Evolutionary conservation across 306 rosid species (phyloP).

Genomic region (Cucumis hystrix): DNA sequence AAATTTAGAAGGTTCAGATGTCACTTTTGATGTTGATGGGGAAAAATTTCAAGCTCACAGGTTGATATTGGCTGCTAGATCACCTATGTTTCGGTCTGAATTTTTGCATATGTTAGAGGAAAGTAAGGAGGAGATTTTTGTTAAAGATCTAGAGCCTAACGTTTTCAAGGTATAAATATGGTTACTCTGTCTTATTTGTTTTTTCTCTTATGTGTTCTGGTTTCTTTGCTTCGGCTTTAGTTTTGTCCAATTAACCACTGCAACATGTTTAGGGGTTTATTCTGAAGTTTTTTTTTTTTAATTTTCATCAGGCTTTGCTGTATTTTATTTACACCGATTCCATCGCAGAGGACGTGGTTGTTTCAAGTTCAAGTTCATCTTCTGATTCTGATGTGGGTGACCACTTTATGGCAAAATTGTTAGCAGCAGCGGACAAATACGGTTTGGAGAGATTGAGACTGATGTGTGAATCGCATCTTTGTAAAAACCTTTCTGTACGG

Average conservation of each 20-base stretch:
- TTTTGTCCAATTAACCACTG: neutral
- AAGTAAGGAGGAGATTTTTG: conserved; percentile 26
- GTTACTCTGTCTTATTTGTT: neutral
- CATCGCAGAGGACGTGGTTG: conserved; percentile 64
- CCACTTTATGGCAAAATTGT: conserved; percentile 55
- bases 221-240: conserved; percentile 8
- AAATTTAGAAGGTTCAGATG: conserved; percentile 60
- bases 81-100: conserved; percentile 73
- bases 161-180: conserved; percentile 60
- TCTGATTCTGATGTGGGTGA: conserved; percentile 46
- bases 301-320: conserved; percentile 63
- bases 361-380: conserved; percentile 44
- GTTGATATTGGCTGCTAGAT: conserved; percentile 76
- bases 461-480: conserved; percentile 94
- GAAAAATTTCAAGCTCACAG: conserved; percentile 75
- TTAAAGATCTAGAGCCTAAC: conserved; percentile 70
- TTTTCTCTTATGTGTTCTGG: neutral
- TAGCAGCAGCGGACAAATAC: conserved; percentile 79
- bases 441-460: conserved; percentile 68
- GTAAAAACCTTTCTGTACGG: conserved; percentile 71
- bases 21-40: conserved; percentile 58
- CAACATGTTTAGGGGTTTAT: neutral
- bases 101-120: conserved; percentile 48
- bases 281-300: conserved; percentile 12
- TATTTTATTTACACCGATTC: conserved; percentile 75